These are phyloP conservation scores for Mucor irregularis DNA, from an alignment of 371 early-diverging fungal genomes.

Conservation along the genomic window DNA sequence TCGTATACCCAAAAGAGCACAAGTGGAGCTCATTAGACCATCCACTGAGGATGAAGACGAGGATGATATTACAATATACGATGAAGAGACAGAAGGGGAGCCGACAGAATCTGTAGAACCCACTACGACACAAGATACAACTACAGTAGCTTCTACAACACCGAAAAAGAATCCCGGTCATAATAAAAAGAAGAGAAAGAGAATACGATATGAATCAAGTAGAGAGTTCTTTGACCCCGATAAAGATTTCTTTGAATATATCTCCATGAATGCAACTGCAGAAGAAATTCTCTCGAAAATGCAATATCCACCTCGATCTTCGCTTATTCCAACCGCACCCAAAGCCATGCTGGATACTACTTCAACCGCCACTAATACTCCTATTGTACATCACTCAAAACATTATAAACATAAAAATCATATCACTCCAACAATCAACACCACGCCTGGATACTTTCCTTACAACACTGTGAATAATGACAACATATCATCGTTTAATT, in stretches of 20 bases:
- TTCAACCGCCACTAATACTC: too few relatives aligned
- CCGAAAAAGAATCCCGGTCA: not conserved
- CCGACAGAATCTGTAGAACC: not conserved
- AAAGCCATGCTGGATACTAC: conserved; percentile 32
- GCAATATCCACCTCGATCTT: conserved; percentile 26
- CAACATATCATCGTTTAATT: conserved; percentile 7
- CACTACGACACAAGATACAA: too few relatives aligned
- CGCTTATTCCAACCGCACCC: conserved; percentile 35
- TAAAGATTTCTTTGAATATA: conserved; percentile 35
- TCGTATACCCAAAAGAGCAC: conserved; percentile 53
- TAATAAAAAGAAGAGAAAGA: not conserved
- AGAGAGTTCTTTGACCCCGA: conserved; percentile 39
- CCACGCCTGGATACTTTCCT: conserved; percentile 1
- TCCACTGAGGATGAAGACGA: not conserved
- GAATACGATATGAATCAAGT: conserved; percentile 14
- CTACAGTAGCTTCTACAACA: too few relatives aligned
- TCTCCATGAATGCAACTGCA: conserved; percentile 19
- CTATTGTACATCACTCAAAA: not conserved
- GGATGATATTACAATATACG: not conserved
- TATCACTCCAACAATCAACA: not conserved
- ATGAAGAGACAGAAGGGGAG: not conserved
- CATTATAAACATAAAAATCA: conserved; percentile 11
- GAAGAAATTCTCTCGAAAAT: conserved; percentile 27
- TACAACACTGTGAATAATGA: conserved; percentile 4
- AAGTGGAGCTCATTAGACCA: not conserved